phyloP scores from a whole-genome alignment of 176 grass and related monocot species.

The Elymus sibiricus region DNA sequence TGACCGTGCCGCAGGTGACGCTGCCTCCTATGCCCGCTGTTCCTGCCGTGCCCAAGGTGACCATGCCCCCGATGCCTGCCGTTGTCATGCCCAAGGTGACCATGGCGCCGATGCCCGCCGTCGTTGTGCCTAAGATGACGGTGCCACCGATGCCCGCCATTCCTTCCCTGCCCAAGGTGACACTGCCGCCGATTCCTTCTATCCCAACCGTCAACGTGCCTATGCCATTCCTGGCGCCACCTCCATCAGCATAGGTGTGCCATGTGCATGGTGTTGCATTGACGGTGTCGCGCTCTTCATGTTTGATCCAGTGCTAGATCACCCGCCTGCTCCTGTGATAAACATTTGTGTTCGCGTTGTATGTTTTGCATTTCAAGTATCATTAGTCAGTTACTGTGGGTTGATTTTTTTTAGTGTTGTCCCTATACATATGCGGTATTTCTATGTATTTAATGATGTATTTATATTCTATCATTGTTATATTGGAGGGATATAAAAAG shows the following conservation, averaged over 20 bases:
- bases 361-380: background rate
- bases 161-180: background rate
- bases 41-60: background rate
- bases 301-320: background rate
- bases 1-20: background rate
- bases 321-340: background rate
- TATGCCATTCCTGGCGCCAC: background rate
- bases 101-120: background rate
- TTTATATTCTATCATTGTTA: too few species aligned
- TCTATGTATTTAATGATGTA: background rate
- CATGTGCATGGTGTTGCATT: too few species aligned
- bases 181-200: constrained; percentile 1
- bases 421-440: background rate
- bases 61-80: background rate
- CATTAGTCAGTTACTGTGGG: background rate
- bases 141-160: background rate
- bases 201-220: constrained; percentile 9
- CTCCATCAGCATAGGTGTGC: constrained; percentile 4
- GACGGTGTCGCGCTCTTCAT: background rate
- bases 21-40: background rate
- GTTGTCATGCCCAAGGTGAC: background rate
- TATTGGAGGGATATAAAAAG: too few species aligned
- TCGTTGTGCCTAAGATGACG: background rate
- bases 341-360: background rate
- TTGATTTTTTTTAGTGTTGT: background rate